These are phyloP conservation scores for Mesostigma viride DNA, from an alignment of 139 green algal genomes.

Conservation along the genomic window DNA sequence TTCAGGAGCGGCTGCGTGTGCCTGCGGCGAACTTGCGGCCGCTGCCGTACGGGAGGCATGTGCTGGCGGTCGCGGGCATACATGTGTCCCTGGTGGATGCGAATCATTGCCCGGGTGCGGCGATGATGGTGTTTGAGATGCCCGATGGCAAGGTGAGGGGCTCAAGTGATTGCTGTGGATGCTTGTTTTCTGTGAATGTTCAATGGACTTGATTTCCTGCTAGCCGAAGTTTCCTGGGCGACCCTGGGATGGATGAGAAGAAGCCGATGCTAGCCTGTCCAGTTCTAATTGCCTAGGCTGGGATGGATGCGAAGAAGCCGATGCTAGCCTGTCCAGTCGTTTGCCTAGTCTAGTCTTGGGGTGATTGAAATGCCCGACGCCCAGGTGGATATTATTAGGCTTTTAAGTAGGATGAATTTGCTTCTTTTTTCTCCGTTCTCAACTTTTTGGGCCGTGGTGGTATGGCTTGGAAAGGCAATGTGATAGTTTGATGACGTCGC, in stretches of 20 bases:
- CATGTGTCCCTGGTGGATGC: constrained; percentile 75
- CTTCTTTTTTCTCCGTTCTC: too few species aligned
- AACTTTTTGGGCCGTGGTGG: too few species aligned
- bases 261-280: neutral
- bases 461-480: too few species aligned
- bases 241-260: neutral
- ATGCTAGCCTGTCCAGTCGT: neutral
- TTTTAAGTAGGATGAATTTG: too few species aligned
- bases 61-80: constrained; percentile 31
- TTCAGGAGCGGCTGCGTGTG: constrained; percentile 16
- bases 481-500: too few species aligned
- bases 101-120: constrained; percentile 83
- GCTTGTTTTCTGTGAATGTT: neutral
- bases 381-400: too few species aligned
- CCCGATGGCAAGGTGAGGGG: constrained; percentile 19
- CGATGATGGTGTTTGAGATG: constrained; percentile 30
- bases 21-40: constrained; percentile 12
- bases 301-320: neutral
- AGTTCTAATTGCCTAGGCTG: neutral
- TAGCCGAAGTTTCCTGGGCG: neutral
- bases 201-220: neutral
- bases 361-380: too few species aligned
- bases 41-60: neutral
- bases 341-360: neutral
- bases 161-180: neutral